Base-by-base conservation (phyloP, 2,329 filamentous ascomycete species). In the Grosmannia serpens region DNA sequence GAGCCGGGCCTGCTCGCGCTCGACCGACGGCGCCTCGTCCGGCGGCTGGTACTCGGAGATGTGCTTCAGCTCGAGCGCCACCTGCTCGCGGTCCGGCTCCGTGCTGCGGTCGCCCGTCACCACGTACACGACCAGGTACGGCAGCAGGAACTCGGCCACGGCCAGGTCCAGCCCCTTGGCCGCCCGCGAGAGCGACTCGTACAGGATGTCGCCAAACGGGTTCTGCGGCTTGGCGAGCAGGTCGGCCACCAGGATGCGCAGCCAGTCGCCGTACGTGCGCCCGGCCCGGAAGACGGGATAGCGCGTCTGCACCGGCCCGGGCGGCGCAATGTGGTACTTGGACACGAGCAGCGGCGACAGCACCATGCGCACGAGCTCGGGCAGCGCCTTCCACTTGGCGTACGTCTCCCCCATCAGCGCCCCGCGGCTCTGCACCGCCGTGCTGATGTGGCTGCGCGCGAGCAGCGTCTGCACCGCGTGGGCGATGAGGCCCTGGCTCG, bases 381-480 rank as follows among this genome's bases (percentile, higher is more conserved):
- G 88, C 64, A 99, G 81, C 11, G 81, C 76, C 46, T 85, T 75
- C 89, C 91, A 99, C 68, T 89, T 87, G 58, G 81, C 76, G 66
- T 86, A 88, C 29, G 86, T 80, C 3, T 81, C 77, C 54, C 80
- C 80, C 13, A 78, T 77, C 31, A 84, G 80, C 24, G 63, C 47
- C 1, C 58, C 58, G 11, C 47, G 10, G 35, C 53, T 58, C 27
- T 27, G 33, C 56, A 75, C 77, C 0, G 80, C 82, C 13, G 80
- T 75, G 60, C 78, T 84, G 66, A 96, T 85, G 31, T 87, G 85
- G 66, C 88, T 89, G 64, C 86, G 84, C 51, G 86, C 85, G 4
- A 97, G 79, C 47, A 97, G 79, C 66, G 95, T 87, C 70, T 99
- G 94, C 85, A 99, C 96, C 2, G 87, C 89, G 71, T 88, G 99